A percentile compares a stretch with the other conserved stretches of the same genome.
phyloP scores from a whole-genome alignment of 1,139 yeast species.

The Scheffersomyces segobiensis region DNA sequence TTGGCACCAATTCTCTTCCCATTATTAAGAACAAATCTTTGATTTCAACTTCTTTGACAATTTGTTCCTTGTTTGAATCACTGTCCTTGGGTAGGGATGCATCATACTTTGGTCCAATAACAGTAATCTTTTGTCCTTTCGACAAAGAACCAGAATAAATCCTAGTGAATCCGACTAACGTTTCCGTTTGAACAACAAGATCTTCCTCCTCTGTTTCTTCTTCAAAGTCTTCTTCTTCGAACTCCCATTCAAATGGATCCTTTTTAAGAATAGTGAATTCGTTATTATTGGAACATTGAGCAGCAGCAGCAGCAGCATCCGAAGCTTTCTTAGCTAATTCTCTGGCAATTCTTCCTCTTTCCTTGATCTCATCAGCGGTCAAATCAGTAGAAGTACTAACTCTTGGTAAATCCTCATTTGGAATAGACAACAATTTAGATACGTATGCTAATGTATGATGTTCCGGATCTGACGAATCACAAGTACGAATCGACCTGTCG shows the following conservation, averaged over 20 bases:
- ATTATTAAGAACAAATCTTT: conserved; percentile 77
- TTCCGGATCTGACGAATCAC: conserved; percentile 51
- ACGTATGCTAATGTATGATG: conserved; percentile 80
- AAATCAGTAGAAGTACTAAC: conserved; percentile 24
- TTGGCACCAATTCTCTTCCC: conserved; percentile 86
- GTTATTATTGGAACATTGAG: conserved; percentile 15
- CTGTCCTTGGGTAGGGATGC: conserved; percentile 63
- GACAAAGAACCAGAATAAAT: conserved; percentile 81
- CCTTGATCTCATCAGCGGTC: conserved; percentile 61
- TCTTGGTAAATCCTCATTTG: conserved; percentile 75
- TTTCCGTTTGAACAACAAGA: conserved; percentile 52
- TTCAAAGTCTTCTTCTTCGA: conserved; percentile 38
- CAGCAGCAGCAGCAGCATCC: conserved; percentile 50
- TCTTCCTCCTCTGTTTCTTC: conserved; percentile 46
- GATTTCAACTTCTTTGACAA: conserved; percentile 49
- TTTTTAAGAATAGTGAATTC: conserved; percentile 10
- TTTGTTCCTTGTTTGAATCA: conserved; percentile 40
- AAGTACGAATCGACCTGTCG: conserved; percentile 57
- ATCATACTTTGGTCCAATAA: conserved; percentile 85
- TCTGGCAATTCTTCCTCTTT: conserved; percentile 68
- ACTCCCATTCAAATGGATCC: conserved; percentile 49
- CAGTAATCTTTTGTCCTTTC: conserved; percentile 71
- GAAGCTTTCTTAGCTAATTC: conserved; percentile 70
- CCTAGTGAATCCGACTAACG: conserved; percentile 83
- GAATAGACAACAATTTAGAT: conserved; percentile 85